Percentiles rank a stretch among this genome's conserved stretches.
Evolutionary conservation across 495 filamentous ascomycete species (phyloP).

Genomic region (Platismatia glauca): DNA sequence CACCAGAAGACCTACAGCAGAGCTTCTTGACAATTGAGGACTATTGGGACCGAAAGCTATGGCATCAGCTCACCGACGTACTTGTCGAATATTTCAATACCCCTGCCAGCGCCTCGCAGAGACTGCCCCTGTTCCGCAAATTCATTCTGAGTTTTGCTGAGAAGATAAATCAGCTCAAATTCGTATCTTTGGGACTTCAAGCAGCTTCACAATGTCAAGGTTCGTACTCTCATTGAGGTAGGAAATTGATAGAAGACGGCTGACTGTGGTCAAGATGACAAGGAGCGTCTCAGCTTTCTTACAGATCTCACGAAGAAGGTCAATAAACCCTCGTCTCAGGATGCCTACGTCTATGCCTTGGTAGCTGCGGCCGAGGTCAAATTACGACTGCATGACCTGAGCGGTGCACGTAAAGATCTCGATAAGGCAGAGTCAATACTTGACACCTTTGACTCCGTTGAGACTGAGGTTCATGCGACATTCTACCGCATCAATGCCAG

Average conservation of each 20-base stretch:
- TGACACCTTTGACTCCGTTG: constrained; percentile 88
- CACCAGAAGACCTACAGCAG: constrained; percentile 78
- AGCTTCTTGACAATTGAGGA: constrained; percentile 91
- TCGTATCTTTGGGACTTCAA: constrained; percentile 79
- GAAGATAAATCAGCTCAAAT: constrained; percentile 97
- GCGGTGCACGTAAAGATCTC: constrained; percentile 72
- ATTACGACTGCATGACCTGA: constrained; percentile 63
- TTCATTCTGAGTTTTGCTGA: constrained; percentile 95
- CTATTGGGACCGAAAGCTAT: constrained; percentile 96
- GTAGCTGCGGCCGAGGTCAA: constrained; percentile 85
- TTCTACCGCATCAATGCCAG: constrained; percentile 95
- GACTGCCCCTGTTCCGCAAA: constrained; percentile 80
- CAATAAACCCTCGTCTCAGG: constrained; percentile 85
- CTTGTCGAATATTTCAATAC: constrained; percentile 83
- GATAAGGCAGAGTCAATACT: constrained; percentile 80
- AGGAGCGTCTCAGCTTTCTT: constrained; percentile 83
- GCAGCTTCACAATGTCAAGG: constrained; percentile 81
- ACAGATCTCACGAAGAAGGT: constrained; percentile 76
- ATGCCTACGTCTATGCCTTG: constrained; percentile 90
- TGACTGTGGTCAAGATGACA: constrained; percentile 52
- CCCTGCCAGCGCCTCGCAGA: constrained; percentile 69
- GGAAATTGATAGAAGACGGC: neutral
- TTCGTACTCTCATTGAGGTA: constrained; percentile 27
- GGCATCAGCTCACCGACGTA: constrained; percentile 93
- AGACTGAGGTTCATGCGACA: constrained; percentile 90